Evolutionary conservation across 768 basidiomycete genomes (phyloP), one percentile per base, ranked within the genome.

Genomic region (Lentinula detonsa): DNA sequence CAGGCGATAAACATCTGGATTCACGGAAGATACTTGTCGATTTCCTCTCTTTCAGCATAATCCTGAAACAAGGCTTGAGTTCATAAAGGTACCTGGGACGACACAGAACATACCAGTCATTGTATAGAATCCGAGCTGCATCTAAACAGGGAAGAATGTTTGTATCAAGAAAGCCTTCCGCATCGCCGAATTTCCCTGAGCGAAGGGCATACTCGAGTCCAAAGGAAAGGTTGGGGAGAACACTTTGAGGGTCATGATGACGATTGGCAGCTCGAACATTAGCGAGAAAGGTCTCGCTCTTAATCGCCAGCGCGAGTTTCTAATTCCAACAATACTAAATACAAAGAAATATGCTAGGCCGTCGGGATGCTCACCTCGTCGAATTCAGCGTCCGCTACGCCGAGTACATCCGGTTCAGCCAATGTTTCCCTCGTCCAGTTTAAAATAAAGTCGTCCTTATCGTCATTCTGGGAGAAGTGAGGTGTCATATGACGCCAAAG

Each of bases 141-240:
- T 56, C 55, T 18, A 56, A 43, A 23, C 23, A 40, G 23, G 55
- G 55, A 28, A 56, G 55, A 9, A 56, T 33, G 40, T 56, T 42
- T 10, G 28, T 56, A 56, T 56, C 55, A 3, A 56, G 31, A 31
- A 56, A 56, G 13, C 43, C 55, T 56, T 56, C 40, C 7, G 55
- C 40, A 42, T 56, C 55, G 55, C 55, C 55, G 42, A 56, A n/a
- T 35, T 56, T 56, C 6, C 55, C 55, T n/a, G 55, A 56, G 18
- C n/a, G 40, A 37, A 56, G 55, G 10, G 28, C 55, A 18, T 56
- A 56, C 23, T 56, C 55, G 2, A 56, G 40, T 5, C 55, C 55
- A 23, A 56, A 56, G 8, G 39, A 39, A 31, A 37, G 13, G 8
- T 43, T 37, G 16, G 1, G 7, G 5, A 1, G 40, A 4, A 31